Evolutionary conservation across 1,284 basidiomycete genomes (phyloP), one percentile per base, ranked within the genome.

Genomic region (Sporisorium scitamineum): DNA sequence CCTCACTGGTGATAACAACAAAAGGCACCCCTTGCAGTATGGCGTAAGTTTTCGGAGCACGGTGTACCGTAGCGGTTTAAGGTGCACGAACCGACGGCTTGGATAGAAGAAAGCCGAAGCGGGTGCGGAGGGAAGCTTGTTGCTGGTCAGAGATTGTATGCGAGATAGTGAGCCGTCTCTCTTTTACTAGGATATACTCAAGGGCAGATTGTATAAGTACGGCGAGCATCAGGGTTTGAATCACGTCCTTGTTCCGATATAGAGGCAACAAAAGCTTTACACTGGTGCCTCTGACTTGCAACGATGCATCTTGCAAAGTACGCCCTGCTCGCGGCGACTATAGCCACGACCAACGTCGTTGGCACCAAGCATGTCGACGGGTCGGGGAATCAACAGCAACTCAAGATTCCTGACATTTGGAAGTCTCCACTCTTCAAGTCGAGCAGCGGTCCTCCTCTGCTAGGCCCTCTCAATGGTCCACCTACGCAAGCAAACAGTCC

Each of bases 391-490:
- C n/a, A 18, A 22, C 39, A 42, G 39, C 22, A 37, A 13, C 37
- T 54, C 42, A 63, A 63, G 32, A 60, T 70, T 10, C 67, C 67
- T 1, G 52, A 53, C 16, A 45, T 70, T 14, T 63, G 61, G 67
- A 31, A 37, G 18, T 63, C 54, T 10, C 67, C 67, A 1, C 41
- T 63, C 18, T 70, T 70, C 67, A 63, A 63, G 52, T 59, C 66
- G 14, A 32, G 47, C 53, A 7, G 4, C 10, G 27, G 34, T 18
- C 4, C 22, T 2, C 27, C 31, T 31, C 16, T 16, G 39, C 39
- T 20, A 20, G n/a, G 39, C 39, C 39, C 39, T 42, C n/a, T 10
- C n/a, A 2, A 2, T 20, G n/a, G n/a, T 9, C 14, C 39, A 42
- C 14, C 39, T 10, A 9, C 39, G 3, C 39, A 42, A 20, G 6